Conservation (phyloP, 345 rosid species). For the Populus deltoides region DNA sequence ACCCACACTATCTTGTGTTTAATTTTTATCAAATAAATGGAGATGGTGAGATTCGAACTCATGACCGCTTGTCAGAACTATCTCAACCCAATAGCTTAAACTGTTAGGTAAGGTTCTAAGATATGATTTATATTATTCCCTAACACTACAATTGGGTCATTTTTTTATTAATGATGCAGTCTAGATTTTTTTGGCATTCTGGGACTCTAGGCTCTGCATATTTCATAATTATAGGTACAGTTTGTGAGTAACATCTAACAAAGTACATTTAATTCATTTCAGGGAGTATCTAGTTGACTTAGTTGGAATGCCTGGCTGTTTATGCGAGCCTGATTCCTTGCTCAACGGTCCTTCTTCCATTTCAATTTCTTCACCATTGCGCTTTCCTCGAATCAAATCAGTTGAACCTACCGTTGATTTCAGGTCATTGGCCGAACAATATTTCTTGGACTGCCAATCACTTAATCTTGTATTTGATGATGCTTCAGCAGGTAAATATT, state of each 20-base stretch:
- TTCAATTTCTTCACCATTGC: constrained; percentile 88
- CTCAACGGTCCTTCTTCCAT: constrained; percentile 96
- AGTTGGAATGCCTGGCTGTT: constrained; percentile 82
- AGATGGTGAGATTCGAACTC: no score
- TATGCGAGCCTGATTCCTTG: constrained; percentile 92
- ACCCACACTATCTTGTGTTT: no score
- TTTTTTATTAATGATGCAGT: not conserved
- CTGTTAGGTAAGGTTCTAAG: no score
- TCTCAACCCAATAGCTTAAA: no score
- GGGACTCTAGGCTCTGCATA: not conserved
- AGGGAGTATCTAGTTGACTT: constrained; percentile 97
- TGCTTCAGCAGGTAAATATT: constrained; percentile 60
- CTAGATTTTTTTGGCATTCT: not conserved
- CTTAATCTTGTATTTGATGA: constrained; percentile 82
- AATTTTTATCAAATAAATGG: no score
- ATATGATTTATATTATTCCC: no score
- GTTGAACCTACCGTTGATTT: constrained; percentile 70
- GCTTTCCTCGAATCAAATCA: constrained; percentile 75
- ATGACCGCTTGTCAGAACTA: no score
- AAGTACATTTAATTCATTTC: constrained; percentile 39
- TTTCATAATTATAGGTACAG: constrained; percentile 2
- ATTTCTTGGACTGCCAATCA: constrained; percentile 69
- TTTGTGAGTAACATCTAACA: constrained; percentile 16
- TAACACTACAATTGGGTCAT: not conserved
- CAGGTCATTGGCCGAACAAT: constrained; percentile 84